These are phyloP conservation scores for Diaporthe capsici DNA, from an alignment of 2,329 filamentous ascomycete genomes.

Conservation along the genomic window DNA sequence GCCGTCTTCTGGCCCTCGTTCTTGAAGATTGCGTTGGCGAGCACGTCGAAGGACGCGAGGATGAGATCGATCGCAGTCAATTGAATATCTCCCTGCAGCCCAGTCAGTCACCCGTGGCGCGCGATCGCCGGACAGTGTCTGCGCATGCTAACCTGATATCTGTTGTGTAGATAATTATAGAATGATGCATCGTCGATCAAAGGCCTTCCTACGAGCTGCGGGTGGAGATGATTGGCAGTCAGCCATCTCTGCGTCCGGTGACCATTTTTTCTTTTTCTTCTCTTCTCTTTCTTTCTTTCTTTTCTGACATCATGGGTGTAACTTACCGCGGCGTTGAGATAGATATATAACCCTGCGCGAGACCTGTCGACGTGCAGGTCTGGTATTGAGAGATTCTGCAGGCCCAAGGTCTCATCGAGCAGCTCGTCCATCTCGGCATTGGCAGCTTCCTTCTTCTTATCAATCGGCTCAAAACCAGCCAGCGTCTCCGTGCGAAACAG, in stretches of 20 bases:
- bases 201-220: constrained; percentile 83
- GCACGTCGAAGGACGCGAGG: constrained; percentile 87
- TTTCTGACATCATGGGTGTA: background rate
- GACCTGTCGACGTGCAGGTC: constrained; percentile 82
- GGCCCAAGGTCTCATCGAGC: constrained; percentile 68
- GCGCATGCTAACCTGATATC: constrained; percentile 77
- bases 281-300: background rate
- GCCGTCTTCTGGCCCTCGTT: constrained; percentile 70
- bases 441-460: constrained; percentile 65
- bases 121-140: background rate
- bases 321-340: constrained; percentile 82
- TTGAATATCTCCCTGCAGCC: constrained; percentile 78
- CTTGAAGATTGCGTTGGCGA: constrained; percentile 87
- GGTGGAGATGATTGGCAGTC: background rate
- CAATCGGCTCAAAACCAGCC: constrained; percentile 66
- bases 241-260: constrained; percentile 47
- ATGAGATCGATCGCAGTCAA: constrained; percentile 86
- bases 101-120: constrained; percentile 47
- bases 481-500: constrained; percentile 71
- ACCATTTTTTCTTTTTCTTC: background rate
- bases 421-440: constrained; percentile 70
- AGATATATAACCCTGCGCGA: constrained; percentile 86
- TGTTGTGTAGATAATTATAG: constrained; percentile 84
- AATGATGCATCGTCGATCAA: constrained; percentile 85
- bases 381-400: constrained; percentile 67